phyloP scores from a whole-genome alignment of 2,329 filamentous ascomycete species.

The Juglanconis sp. region DNA sequence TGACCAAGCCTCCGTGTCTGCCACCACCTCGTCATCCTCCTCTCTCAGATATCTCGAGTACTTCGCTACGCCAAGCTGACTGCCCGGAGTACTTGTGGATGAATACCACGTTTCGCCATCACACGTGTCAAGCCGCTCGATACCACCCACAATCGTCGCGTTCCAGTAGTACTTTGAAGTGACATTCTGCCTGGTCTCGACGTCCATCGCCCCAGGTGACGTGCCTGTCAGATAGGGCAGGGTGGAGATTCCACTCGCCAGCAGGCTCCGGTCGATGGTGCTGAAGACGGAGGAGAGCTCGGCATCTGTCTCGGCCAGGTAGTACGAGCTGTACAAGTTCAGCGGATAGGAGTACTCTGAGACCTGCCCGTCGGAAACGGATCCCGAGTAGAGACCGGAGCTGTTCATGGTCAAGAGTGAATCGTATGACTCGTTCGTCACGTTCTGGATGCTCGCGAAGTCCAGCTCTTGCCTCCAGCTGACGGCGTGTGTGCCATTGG shows the following conservation, averaged over 20 bases:
- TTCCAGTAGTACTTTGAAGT: constrained; percentile 32
- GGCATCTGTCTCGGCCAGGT: constrained; percentile 25
- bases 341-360: constrained; percentile 28
- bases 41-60: constrained; percentile 26
- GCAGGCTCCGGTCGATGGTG: constrained; percentile 27
- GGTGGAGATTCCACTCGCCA: constrained; percentile 23
- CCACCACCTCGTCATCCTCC: constrained; percentile 22
- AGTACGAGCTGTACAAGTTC: constrained; percentile 31
- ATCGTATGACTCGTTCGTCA: constrained; percentile 29
- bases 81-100: constrained; percentile 21
- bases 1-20: constrained; percentile 18
- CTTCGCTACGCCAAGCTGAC: constrained; percentile 14
- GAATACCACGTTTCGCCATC: constrained; percentile 29
- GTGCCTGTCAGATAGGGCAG: constrained; percentile 24
- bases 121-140: constrained; percentile 25
- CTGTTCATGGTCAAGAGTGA: constrained; percentile 28
- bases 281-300: constrained; percentile 30
- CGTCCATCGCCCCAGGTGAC: constrained; percentile 19
- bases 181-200: constrained; percentile 28
- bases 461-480: constrained; percentile 27
- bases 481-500: constrained; percentile 15
- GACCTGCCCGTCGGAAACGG: constrained; percentile 18
- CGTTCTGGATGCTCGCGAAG: constrained; percentile 30
- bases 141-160: constrained; percentile 29
- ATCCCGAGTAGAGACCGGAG: constrained; percentile 24